These are phyloP conservation scores for Apostasia shenzhenica DNA, from an alignment of 106 monocot species.

Conservation along the genomic window DNA sequence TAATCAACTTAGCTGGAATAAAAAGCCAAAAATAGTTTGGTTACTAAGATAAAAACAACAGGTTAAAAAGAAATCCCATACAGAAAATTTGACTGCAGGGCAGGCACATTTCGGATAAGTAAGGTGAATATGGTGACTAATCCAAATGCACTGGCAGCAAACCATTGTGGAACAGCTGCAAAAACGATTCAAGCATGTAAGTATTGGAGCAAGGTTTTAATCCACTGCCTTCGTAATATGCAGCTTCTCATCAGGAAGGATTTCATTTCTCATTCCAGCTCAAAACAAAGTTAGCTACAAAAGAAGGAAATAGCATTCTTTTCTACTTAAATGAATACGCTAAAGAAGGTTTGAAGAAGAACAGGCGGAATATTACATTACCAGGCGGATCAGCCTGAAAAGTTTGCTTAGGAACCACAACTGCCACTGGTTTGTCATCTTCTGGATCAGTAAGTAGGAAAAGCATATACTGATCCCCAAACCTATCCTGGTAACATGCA, in stretches of 20 bases:
- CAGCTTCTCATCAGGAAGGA: neutral
- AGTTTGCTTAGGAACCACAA: slow-evolving; percentile 73
- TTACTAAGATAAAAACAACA: slow-evolving; percentile 4
- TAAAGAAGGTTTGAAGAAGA: neutral
- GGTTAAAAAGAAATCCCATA: slow-evolving; percentile 48
- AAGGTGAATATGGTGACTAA: slow-evolving; percentile 88
- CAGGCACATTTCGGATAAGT: slow-evolving; percentile 84
- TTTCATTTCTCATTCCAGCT: too few relatives aligned
- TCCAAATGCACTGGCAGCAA: slow-evolving; percentile 92
- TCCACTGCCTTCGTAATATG: neutral
- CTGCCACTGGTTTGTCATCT: slow-evolving; percentile 89
- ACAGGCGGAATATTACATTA: slow-evolving; percentile 11
- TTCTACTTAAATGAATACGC: neutral
- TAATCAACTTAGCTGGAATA: neutral
- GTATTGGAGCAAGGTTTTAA: neutral
- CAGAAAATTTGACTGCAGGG: slow-evolving; percentile 82
- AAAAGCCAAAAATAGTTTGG: neutral
- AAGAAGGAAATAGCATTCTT: neutral
- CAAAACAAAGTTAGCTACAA: too few relatives aligned
- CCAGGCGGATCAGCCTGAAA: slow-evolving; percentile 66
- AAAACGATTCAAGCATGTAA: slow-evolving; percentile 11
- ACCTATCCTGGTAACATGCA: slow-evolving; percentile 55
- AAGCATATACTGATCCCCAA: slow-evolving; percentile 84
- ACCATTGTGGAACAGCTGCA: slow-evolving; percentile 95
- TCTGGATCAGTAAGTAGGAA: slow-evolving; percentile 92